These are phyloP conservation scores for Athelia sp. DNA, from an alignment of 1,284 basidiomycete species.

Conservation along the genomic window DNA sequence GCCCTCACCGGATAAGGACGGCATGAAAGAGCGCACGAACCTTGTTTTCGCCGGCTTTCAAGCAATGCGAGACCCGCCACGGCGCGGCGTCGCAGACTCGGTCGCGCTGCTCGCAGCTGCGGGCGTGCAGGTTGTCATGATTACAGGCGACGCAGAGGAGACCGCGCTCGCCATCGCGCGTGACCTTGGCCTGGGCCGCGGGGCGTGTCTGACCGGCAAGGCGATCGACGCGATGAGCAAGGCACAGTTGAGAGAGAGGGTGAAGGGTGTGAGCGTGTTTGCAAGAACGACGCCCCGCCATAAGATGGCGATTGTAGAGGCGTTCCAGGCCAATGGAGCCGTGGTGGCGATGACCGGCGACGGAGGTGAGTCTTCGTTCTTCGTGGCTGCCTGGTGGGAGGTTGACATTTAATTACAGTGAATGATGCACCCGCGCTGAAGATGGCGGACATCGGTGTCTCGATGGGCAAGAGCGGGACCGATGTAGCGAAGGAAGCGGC, in stretches of 20 bases:
- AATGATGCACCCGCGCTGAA: slow-evolving; percentile 97
- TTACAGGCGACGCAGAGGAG: slow-evolving; percentile 91
- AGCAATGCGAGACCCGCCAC: slow-evolving; percentile 94
- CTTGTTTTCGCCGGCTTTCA: slow-evolving; percentile 91
- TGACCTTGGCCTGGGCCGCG: slow-evolving; percentile 75
- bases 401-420: slow-evolving; percentile 43
- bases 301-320: slow-evolving; percentile 96
- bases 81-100: slow-evolving; percentile 89
- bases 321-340: slow-evolving; percentile 83
- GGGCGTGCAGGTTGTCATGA: slow-evolving; percentile 96
- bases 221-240: slow-evolving; percentile 84
- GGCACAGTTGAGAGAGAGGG: slow-evolving; percentile 77
- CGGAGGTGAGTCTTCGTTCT: slow-evolving; percentile 47
- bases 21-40: slow-evolving; percentile 44
- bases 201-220: slow-evolving; percentile 67
- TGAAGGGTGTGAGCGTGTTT: slow-evolving; percentile 85
- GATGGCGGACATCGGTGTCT: slow-evolving; percentile 97
- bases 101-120: slow-evolving; percentile 77
- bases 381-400: too few species aligned
- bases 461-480: slow-evolving; percentile 95
- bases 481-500: slow-evolving; percentile 99
- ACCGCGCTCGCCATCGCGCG: slow-evolving; percentile 89
- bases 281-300: slow-evolving; percentile 94
- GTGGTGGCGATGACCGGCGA: slow-evolving; percentile 99
- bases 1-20: slow-evolving; percentile 12